Base-by-base conservation (phyloP, 768 basidiomycete genomes). In the Termitomyces sp. region DNA sequence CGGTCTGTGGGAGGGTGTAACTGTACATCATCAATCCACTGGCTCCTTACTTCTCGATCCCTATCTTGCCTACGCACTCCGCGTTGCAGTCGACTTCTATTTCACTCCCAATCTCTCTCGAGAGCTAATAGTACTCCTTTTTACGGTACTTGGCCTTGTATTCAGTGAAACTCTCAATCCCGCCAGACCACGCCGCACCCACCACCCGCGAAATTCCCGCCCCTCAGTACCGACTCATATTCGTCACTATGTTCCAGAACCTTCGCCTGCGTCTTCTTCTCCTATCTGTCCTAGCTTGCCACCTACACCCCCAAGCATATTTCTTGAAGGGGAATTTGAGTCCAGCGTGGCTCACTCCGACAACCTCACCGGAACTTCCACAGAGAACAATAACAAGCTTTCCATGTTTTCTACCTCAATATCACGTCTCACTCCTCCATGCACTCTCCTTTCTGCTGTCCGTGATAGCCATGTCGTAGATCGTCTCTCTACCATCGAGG, bases 1-100 rank as follows among this genome's bases (percentile, higher is more conserved):
- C 17, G 79, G 79, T 9, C 73, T 90, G 19, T 91, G 88, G 87
- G 89, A 91, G 69, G 88, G 89, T 45, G 66, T 71, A 30, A 67
- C 74, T 19, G 60, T 78, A n/a, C 73, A 78, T 61, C 73, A 75
- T 51, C 64, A 77, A 44, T 72, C 71, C 33, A 42, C 54, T 17
- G n/a, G 23, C 50, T 50, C 17, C 7, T 66, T 67, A 37, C 63
- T 67, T 50, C 45, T 74, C 28, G 74, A 77, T 64, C 73, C 76
- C 54, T 70, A 71, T 60, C 69, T 79, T 21, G 73, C 77, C 40
- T 78, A 73, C 53, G 73, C 71, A 31, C 66, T 80, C 50, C 75
- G 78, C 23, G 65, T 78, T 30, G 59, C 71, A 41, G 64, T 78
- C 40, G 79, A 81, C 62, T 62, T 77, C 23, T 61, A 77, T 19